These are phyloP conservation scores for Podila horticola DNA, from an alignment of 192 early-diverging fungal genomes.

Conservation along the genomic window DNA sequence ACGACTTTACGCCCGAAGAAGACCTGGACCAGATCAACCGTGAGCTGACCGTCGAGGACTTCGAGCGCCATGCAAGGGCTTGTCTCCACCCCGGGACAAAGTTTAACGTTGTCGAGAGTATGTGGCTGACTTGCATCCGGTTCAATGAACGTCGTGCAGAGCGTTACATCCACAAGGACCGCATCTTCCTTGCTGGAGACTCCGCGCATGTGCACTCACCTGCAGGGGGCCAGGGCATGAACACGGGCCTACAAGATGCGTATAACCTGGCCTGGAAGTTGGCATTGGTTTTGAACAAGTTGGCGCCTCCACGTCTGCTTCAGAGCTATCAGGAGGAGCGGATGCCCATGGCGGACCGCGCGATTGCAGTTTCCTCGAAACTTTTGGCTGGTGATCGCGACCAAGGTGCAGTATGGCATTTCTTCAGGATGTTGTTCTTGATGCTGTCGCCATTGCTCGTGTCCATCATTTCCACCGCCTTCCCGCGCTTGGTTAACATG, in stretches of 20 bases:
- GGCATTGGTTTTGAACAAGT: conserved; percentile 37
- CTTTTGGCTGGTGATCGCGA: too few species aligned
- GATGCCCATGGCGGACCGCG: conserved; percentile 23
- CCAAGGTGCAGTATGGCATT: too few species aligned
- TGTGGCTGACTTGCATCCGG: conserved; percentile 34
- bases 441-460: too few species aligned
- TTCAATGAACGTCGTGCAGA: conserved; percentile 37
- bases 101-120: neutral
- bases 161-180: conserved; percentile 21
- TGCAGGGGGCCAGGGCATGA: conserved; percentile 54
- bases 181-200: conserved; percentile 59
- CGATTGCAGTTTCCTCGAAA: conserved; percentile 5
- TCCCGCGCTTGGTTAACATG: too few species aligned
- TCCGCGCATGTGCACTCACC: conserved; percentile 57
- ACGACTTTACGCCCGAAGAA: conserved; percentile 13
- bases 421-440: too few species aligned
- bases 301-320: conserved; percentile 5
- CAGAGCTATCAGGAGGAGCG: conserved; percentile 40
- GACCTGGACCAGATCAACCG: conserved; percentile 7
- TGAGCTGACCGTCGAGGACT: conserved; percentile 8
- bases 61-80: conserved; percentile 9
- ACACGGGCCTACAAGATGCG: conserved; percentile 55
- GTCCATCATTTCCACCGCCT: too few species aligned
- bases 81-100: neutral
- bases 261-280: conserved; percentile 60